A percentile compares a stretch with the other conserved stretches of the same genome.
phyloP scores from a whole-genome alignment of 2,329 filamentous ascomycete species.

The Arthrobotrys conoides region DNA sequence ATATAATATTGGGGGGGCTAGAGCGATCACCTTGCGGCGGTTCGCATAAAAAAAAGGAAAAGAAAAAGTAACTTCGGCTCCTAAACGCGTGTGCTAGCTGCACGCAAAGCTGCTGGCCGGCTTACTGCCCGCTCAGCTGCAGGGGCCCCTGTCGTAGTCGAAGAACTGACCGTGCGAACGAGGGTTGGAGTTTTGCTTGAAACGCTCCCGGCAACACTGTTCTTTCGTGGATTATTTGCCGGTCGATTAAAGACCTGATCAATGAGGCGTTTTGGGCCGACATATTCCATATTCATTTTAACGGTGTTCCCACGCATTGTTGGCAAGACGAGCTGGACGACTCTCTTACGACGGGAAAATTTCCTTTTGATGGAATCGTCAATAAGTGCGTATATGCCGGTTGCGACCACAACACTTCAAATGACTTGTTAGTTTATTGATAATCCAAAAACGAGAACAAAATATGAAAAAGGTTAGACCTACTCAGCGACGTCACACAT shows the following conservation, averaged over 20 bases:
- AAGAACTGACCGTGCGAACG: conserved; percentile 46
- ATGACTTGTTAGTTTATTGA: conserved; percentile 62
- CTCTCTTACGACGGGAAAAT: conserved; percentile 67
- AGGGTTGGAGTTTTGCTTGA: conserved; percentile 39
- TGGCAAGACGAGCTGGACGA: conserved; percentile 71
- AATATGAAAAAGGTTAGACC: conserved; percentile 69
- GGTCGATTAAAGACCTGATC: conserved; percentile 75
- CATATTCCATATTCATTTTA: conserved; percentile 74
- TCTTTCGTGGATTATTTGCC: conserved; percentile 41
- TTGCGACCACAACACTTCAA: conserved; percentile 84
- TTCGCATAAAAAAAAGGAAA: conserved; percentile 3
- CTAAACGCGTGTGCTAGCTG: conserved; percentile 57
- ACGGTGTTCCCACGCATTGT: conserved; percentile 69
- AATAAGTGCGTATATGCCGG: conserved; percentile 88
- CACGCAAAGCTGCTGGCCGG: conserved; percentile 57
- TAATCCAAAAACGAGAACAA: background rate
- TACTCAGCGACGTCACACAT: conserved; percentile 89
- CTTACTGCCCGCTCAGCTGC: conserved; percentile 47
- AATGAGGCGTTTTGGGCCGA: conserved; percentile 75
- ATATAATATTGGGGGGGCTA: background rate
- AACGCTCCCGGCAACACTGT: conserved; percentile 17
- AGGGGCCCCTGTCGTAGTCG: conserved; percentile 45
- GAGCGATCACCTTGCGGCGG: background rate
- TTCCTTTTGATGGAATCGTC: conserved; percentile 88
- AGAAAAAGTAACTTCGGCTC: too few relatives aligned